Evolutionary conservation across 495 filamentous ascomycete species (phyloP).

Genomic region (Neurospora sp.): DNA sequence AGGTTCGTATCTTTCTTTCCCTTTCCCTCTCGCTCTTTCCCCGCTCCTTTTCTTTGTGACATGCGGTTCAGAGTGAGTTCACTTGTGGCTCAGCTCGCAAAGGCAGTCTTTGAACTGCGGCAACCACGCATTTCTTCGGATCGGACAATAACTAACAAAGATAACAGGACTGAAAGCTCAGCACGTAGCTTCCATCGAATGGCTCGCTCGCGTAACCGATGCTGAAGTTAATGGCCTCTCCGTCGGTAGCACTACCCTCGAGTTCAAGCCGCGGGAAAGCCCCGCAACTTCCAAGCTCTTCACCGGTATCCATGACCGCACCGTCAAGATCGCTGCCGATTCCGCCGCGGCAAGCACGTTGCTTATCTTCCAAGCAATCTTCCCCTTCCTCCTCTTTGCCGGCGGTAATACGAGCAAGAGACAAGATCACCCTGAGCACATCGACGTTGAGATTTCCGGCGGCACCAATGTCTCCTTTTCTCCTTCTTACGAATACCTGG

Average conservation of each 20-base stretch:
- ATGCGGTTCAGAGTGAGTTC: background rate
- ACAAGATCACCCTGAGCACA: constrained; percentile 15
- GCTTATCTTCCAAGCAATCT: constrained; percentile 72
- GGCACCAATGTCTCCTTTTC: constrained; percentile 70
- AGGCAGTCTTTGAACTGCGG: background rate
- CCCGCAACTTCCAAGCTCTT: constrained; percentile 24
- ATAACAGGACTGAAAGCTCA: constrained; percentile 59
- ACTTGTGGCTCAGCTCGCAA: background rate
- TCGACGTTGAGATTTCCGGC: constrained; percentile 55
- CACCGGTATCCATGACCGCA: constrained; percentile 11
- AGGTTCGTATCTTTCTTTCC: constrained; percentile 17
- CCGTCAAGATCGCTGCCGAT: constrained; percentile 33
- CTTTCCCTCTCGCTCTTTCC: constrained; percentile 3
- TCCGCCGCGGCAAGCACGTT: constrained; percentile 43
- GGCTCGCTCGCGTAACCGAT: constrained; percentile 51
- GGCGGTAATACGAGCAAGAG: constrained; percentile 21
- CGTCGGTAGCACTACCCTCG: constrained; percentile 44
- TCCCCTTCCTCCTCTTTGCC: constrained; percentile 64
- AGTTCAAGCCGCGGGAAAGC: constrained; percentile 35
- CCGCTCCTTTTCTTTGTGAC: background rate
- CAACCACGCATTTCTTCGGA: background rate
- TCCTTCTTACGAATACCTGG: constrained; percentile 65
- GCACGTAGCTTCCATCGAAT: constrained; percentile 58
- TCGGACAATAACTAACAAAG: background rate
- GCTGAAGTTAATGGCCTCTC: constrained; percentile 46